phyloP scores from a whole-genome alignment of 1,284 basidiomycete genomes.

The Cryptococcus sp. region DNA sequence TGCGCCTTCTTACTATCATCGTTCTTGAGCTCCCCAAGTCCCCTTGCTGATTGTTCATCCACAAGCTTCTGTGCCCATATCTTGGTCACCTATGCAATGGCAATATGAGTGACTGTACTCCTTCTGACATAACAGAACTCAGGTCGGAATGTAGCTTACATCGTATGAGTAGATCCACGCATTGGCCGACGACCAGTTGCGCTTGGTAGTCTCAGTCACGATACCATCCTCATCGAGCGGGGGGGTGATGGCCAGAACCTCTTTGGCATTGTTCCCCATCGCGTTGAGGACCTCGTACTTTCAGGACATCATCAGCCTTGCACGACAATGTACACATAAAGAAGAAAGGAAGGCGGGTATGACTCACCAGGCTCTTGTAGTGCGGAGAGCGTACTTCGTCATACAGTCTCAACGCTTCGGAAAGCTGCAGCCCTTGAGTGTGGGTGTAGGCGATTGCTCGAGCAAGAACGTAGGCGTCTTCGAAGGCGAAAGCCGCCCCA shows the following conservation, averaged over 20 bases:
- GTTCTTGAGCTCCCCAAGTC: too few species aligned
- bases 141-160: conserved; percentile 9
- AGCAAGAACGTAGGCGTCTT: conserved; percentile 26
- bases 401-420: conserved; percentile 19
- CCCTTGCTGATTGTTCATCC: too few species aligned
- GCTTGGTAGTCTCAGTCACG: conserved; percentile 18
- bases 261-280: conserved; percentile 13
- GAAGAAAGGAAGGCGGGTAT: not conserved
- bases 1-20: too few species aligned
- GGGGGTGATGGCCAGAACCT: conserved; percentile 7
- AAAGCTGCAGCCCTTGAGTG: not conserved
- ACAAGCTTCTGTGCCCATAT: conserved; percentile 10
- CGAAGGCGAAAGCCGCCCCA: conserved; percentile 30
- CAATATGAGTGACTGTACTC: not conserved
- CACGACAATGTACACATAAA: not conserved
- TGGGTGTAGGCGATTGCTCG: conserved; percentile 14
- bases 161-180: conserved; percentile 29
- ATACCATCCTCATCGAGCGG: conserved; percentile 14
- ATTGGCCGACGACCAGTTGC: conserved; percentile 15
- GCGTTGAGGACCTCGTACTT: conserved; percentile 21
- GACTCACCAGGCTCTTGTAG: conserved; percentile 23
- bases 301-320: not conserved
- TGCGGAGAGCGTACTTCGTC: conserved; percentile 27
- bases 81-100: conserved; percentile 13
- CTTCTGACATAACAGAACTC: not conserved